phyloP scores from a whole-genome alignment of 2,329 filamentous ascomycete species.

The Colletotrichum chrysophilum region DNA sequence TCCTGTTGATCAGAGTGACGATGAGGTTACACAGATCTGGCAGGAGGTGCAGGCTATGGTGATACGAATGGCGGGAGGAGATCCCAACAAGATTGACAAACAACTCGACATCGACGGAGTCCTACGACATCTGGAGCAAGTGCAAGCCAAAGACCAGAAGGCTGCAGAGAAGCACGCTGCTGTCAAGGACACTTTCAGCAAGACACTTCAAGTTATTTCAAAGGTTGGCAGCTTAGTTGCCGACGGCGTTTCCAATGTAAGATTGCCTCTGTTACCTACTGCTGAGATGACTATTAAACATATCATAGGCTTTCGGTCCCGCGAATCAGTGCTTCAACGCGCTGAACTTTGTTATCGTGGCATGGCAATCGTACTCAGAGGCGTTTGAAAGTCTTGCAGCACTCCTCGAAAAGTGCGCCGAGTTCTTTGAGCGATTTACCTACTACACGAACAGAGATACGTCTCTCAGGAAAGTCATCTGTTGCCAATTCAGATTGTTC shows the following conservation, averaged over 20 bases:
- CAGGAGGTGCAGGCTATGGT: slow-evolving; percentile 35
- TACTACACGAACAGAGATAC: slow-evolving; percentile 38
- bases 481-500: slow-evolving; percentile 38
- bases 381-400: slow-evolving; percentile 36
- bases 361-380: slow-evolving; percentile 38
- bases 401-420: slow-evolving; percentile 35
- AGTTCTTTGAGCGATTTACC: slow-evolving; percentile 36
- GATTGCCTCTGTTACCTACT: neutral
- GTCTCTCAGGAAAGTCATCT: slow-evolving; percentile 34
- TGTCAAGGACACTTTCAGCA: slow-evolving; percentile 31
- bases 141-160: slow-evolving; percentile 29
- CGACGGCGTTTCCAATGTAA: slow-evolving; percentile 29
- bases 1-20: neutral
- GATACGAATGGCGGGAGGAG: slow-evolving; percentile 34
- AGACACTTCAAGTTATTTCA: slow-evolving; percentile 36
- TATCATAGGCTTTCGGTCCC: slow-evolving; percentile 34
- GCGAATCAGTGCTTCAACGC: slow-evolving; percentile 38
- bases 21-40: slow-evolving; percentile 36
- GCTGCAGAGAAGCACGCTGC: slow-evolving; percentile 31
- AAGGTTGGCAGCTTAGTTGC: slow-evolving; percentile 37
- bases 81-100: slow-evolving; percentile 28
- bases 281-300: neutral
- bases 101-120: slow-evolving; percentile 33
- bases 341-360: slow-evolving; percentile 39
- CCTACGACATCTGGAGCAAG: slow-evolving; percentile 28